Conservation (phyloP, 2,329 filamentous ascomycete genomes). For the Aulographum hederae region DNA sequence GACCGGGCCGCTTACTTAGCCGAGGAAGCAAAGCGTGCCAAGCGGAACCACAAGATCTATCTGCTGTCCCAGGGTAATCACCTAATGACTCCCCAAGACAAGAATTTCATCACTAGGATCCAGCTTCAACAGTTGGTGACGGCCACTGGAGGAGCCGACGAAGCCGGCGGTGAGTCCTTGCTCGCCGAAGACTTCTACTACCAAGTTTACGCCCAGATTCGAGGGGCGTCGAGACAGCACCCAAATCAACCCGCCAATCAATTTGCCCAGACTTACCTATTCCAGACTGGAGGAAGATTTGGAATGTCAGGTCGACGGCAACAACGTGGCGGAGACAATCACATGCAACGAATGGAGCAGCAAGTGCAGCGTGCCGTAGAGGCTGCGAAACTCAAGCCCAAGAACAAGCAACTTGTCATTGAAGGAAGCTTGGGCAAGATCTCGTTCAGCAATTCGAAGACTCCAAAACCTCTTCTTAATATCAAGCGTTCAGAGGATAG, state of each 20-base stretch:
- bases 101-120: conserved; percentile 97
- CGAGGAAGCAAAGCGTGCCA: conserved; percentile 86
- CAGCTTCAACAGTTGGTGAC: conserved; percentile 91
- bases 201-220: conserved; percentile 89
- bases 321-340: conserved; percentile 75
- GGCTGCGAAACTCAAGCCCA: conserved; percentile 90
- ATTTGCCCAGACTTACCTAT: conserved; percentile 94
- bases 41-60: conserved; percentile 97
- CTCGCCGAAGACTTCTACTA: conserved; percentile 96
- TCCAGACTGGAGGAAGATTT: conserved; percentile 77
- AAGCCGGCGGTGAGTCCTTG: conserved; percentile 58
- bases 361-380: conserved; percentile 95
- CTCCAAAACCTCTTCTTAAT: conserved; percentile 83
- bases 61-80: conserved; percentile 86
- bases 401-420: conserved; percentile 92
- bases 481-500: conserved; percentile 55
- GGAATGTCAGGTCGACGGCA: conserved; percentile 51
- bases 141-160: conserved; percentile 66
- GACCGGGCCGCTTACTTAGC: conserved; percentile 70
- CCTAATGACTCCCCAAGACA: conserved; percentile 96
- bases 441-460: conserved; percentile 97
- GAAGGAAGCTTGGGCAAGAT: conserved; percentile 96
- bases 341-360: conserved; percentile 98
- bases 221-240: conserved; percentile 74
- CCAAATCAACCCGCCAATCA: conserved; percentile 86